Conservation (phyloP, 2,329 filamentous ascomycete species). For the Teratosphaeria destructans region DNA sequence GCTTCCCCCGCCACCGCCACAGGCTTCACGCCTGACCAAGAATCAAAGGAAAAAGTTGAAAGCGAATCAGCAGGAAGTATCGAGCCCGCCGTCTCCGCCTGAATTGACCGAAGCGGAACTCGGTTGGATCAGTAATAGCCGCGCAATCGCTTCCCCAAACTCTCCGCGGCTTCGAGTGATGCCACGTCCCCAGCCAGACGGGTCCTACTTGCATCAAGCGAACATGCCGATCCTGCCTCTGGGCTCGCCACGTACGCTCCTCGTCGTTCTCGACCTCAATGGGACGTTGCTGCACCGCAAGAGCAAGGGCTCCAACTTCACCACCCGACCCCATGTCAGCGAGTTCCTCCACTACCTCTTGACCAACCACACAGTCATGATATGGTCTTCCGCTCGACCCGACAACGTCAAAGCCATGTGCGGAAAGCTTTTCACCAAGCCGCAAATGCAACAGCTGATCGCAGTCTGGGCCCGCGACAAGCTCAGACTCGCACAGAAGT, state of each 20-base stretch:
- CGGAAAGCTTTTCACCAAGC: constrained; percentile 47
- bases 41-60: not conserved
- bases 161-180: constrained; percentile 2
- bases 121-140: not conserved
- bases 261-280: constrained; percentile 87
- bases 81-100: not conserved
- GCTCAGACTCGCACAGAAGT: constrained; percentile 52
- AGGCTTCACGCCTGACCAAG: not conserved
- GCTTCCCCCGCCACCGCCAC: not conserved
- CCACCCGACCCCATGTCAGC: constrained; percentile 54
- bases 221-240: constrained; percentile 4
- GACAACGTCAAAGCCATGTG: constrained; percentile 63
- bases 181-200: constrained; percentile 13
- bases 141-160: not conserved
- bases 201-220: constrained; percentile 12
- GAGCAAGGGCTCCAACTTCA: constrained; percentile 9
- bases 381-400: constrained; percentile 81
- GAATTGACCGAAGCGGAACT: not conserved
- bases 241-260: constrained; percentile 35
- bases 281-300: constrained; percentile 70
- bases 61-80: not conserved
- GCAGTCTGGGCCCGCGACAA: constrained; percentile 70
- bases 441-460: constrained; percentile 47
- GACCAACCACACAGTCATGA: constrained; percentile 63
- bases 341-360: constrained; percentile 66